Evolutionary conservation across 495 filamentous ascomycete genomes (phyloP), one percentile per base, ranked within the genome.

Genomic region (Penicillium lagena): DNA sequence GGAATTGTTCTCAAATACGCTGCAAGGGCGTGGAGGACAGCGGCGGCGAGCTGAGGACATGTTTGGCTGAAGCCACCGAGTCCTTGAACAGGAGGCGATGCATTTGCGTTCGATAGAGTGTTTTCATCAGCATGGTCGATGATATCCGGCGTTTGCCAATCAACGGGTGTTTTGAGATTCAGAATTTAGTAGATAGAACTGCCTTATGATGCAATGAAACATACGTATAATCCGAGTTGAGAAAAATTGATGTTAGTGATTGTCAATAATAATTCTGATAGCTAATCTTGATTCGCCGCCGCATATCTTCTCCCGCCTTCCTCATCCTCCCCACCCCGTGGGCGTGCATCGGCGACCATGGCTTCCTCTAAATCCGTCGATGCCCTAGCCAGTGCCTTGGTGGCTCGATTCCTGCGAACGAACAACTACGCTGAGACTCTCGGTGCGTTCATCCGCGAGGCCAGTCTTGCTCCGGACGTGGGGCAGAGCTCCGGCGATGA

Each of bases 371-470:
- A 35, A 14, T 28, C 45, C 33, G 38, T 59, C 45, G 58, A 61
- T 27, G 50, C 52, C n/a, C 48, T 68, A 12, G 51, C 64, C 37
- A 62, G 60, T 41, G 62, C 77, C 8, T 61, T 86, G 13, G 77
- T 86, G 9, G 82, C 83, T 33, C 73, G 80, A 11, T 86, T 77
- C 46, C 64, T 86, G 13, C 73, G 73, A 47, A 59, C 77, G 1
- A 81, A 82, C 52, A 68, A 75, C 30, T 85, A 83, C 57, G 53
- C 61, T 10, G 73, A 83, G 66, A 84, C 83, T 12, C 66, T 81
- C 7, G 51, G 72, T 7, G 69, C 68, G 8, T 86, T 86, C 53
- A 64, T 86, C 30, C 64, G 66, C 35, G 83, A 86, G 61, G 80
- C 83, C 10, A 71, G 71, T 12, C 69, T 87, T 12, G 59, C 73